A percentile compares a stretch with the other conserved stretches of the same genome.
These are phyloP conservation scores for Aquilaria agallochum DNA, from an alignment of 441 rosid species.

Conservation along the genomic window DNA sequence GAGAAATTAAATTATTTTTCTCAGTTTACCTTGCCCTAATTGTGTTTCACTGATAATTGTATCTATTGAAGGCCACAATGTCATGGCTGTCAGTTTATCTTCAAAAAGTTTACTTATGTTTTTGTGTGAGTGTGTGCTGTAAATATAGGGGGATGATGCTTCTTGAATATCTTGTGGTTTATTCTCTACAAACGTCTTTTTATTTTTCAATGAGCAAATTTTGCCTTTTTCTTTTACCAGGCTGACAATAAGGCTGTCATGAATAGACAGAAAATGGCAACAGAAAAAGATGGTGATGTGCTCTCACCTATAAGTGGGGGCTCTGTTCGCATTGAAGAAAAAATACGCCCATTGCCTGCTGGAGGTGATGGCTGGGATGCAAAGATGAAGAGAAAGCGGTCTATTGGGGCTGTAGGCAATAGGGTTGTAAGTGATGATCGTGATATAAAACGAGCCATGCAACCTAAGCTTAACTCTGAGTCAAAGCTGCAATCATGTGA, in stretches of 20 bases:
- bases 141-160: neutral
- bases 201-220: neutral
- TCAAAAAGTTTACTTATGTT: no score
- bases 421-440: constrained; percentile 61
- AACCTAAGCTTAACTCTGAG: constrained; percentile 50
- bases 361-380: constrained; percentile 96
- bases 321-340: constrained; percentile 57
- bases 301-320: constrained; percentile 50
- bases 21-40: no score
- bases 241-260: constrained; percentile 46
- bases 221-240: constrained; percentile 30
- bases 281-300: constrained; percentile 63
- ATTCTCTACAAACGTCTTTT: constrained; percentile 3
- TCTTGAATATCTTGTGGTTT: constrained; percentile 5
- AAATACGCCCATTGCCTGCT: constrained; percentile 73
- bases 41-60: no score
- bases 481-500: constrained; percentile 72
- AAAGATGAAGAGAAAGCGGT: constrained; percentile 87
- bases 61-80: no score
- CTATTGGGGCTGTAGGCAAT: constrained; percentile 71
- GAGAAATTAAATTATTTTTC: no score
- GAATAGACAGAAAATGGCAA: constrained; percentile 49
- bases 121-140: no score
- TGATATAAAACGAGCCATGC: constrained; percentile 52
- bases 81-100: no score